Evolutionary conservation across 2,329 filamentous ascomycete genomes (phyloP), one percentile per base, ranked within the genome.

Genomic region (Plenodomus lindquistii): DNA sequence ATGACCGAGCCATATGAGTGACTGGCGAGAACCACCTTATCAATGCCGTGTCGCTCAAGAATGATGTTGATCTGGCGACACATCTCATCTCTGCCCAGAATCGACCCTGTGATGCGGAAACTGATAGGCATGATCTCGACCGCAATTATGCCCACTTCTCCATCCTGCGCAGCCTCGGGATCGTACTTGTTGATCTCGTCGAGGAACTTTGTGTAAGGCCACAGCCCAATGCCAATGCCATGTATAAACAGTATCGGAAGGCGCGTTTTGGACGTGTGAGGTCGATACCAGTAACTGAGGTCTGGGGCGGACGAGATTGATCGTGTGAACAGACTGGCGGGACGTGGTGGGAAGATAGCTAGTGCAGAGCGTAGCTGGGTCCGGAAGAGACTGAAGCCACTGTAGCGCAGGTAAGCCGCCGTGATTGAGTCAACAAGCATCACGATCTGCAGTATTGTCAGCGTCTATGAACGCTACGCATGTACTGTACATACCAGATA

Each of bases 181-280:
- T 63, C 65, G 3, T 60, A 50, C 16, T 71, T 64, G 52, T 78
- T 75, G 34, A 88, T 68, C 41, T 80, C 77, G 27, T 70, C 65
- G 1, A 89, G 71, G 60, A 86, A 86, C 15, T 72, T 66, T 11
- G 79, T 73, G 57, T 89, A 87, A 0, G 85, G 80, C 63, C 81
- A 81, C 2, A 89, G 77, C 0, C 87, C 86, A 48, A 89, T 77
- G 36, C 86, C 85, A 40, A 89, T 87, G 15, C 87, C 87, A 57
- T 89, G 87, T 40, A 89, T 77, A 69, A 88, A 89, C 3, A 90
- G 69, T 7, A 89, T 70, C 0, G 86, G 87, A 0, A 81, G 70
- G 36, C 76, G 75, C 1, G 75, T 80, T 42, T 77, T 77, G 1
- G 82, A 84, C 0, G 77, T 82, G 62, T 89, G 86, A 4, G 83